Evolutionary conservation across 2,329 filamentous ascomycete species (phyloP), one percentile per base, ranked within the genome.

Genomic region (Talaromyces atroroseus): DNA sequence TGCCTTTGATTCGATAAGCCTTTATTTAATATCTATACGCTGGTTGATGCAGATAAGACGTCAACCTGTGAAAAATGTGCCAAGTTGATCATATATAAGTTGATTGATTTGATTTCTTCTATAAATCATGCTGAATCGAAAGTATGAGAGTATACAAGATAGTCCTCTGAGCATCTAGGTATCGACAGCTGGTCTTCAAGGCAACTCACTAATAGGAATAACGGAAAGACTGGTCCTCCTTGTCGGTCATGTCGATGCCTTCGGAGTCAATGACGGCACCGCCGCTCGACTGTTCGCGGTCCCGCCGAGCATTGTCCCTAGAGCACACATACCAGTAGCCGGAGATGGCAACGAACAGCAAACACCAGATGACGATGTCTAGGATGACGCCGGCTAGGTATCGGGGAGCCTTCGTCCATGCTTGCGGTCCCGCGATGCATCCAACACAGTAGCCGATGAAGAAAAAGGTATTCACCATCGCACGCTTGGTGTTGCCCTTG

Each of bases 401-500:
- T 12, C 75, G 65, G 11, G 77, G 75, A 49, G 65, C 67, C 23
- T 72, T 61, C 1, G 73, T 76, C 77, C 78, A 80, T 1, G 79
- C 68, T 62, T 81, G 77, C n/a, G 78, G 78, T 0, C 67, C 66
- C 0, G 68, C 76, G 52, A 79, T 78, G 61, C 75, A 76, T 1
- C 75, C 76, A 4, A 70, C 73, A 45, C 74, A 77, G 61, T 80
- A 80, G 0, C 75, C 76, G 24, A 80, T 76, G 64, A 80, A 80
- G 64, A 79, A 80, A 63, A 79, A 70, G 5, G 74, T 71, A 51
- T 74, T 78, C 26, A 78, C 73, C 2, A 76, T 67, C 8, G 76
- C 68, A 3, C 75, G 73, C 61, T 80, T 81, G 1, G 78, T 80
- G 62, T 80, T 80, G 0, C 79, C 78, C 52, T 78, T 77, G 24